These are phyloP conservation scores for Phytopythium oedochilum DNA, from an alignment of 352 stramenopile species.

Conservation along the genomic window DNA sequence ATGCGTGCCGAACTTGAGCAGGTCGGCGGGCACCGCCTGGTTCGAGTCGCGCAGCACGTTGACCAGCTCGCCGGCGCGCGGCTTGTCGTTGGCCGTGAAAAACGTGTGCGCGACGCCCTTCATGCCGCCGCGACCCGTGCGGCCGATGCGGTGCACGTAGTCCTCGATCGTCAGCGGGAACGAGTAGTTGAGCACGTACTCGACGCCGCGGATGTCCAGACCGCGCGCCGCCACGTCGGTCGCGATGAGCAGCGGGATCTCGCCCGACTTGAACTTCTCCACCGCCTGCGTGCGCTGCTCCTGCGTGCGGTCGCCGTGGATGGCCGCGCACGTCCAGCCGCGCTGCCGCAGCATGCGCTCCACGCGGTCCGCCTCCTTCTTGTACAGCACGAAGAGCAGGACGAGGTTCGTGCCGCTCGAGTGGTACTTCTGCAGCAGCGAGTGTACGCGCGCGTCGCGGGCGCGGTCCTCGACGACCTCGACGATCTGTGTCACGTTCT, in stretches of 20 bases:
- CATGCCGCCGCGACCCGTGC: conserved; percentile 93
- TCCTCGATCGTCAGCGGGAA: conserved; percentile 98
- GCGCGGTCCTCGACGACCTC: conserved; percentile 92
- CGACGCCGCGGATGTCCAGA: conserved; percentile 96
- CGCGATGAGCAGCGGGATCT: conserved; percentile 93
- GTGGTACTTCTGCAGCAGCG: conserved; percentile 94
- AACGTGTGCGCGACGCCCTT: conserved; percentile 96
- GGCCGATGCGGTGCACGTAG: conserved; percentile 95
- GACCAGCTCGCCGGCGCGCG: conserved; percentile 94
- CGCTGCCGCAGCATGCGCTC: conserved; percentile 91
- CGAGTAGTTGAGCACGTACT: conserved; percentile 97
- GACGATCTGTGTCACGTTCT: conserved; percentile 94
- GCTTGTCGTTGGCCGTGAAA: conserved; percentile 97
- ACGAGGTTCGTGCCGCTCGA: conserved; percentile 89
- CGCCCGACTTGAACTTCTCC: conserved; percentile 93
- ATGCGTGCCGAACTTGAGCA: conserved; percentile 98
- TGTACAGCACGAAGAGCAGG: conserved; percentile 98
- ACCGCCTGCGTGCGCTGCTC: conserved; percentile 89
- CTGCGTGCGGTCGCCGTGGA: conserved; percentile 96
- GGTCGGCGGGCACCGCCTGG: conserved; percentile 89
- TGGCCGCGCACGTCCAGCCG: conserved; percentile 91
- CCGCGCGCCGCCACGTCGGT: conserved; percentile 97
- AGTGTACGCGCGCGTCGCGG: conserved; percentile 81
- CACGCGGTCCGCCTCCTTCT: conserved; percentile 97
- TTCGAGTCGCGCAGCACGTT: conserved; percentile 94